Conservation (phyloP, 2,329 filamentous ascomycete species). For the Penicillium corylophilum region DNA sequence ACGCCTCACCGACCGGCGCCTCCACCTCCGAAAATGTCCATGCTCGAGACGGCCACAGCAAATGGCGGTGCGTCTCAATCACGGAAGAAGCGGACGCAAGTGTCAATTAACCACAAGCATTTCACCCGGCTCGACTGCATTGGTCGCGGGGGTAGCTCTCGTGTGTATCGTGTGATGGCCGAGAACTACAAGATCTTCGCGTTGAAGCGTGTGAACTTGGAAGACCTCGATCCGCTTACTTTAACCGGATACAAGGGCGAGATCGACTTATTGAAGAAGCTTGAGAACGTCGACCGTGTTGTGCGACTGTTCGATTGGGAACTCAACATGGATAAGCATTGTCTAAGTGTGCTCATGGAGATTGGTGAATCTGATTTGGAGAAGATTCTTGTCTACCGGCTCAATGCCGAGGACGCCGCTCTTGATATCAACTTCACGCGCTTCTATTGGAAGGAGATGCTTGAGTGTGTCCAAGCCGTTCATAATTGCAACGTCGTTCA, state of each 20-base stretch:
- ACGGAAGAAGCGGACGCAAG: slow-evolving; percentile 74
- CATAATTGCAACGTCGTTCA: slow-evolving; percentile 92
- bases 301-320: slow-evolving; percentile 91
- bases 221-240: slow-evolving; percentile 80
- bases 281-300: slow-evolving; percentile 83
- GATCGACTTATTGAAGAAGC: slow-evolving; percentile 81
- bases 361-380: slow-evolving; percentile 93
- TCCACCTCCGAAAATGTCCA: slow-evolving; percentile 93
- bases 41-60: slow-evolving; percentile 85
- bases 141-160: slow-evolving; percentile 86
- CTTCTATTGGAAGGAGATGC: slow-evolving; percentile 99
- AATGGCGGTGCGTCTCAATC: slow-evolving; percentile 76
- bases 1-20: slow-evolving; percentile 76
- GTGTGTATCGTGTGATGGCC: slow-evolving; percentile 94
- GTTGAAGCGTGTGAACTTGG: slow-evolving; percentile 86
- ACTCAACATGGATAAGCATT: slow-evolving; percentile 86
- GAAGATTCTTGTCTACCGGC: slow-evolving; percentile 71
- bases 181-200: slow-evolving; percentile 97
- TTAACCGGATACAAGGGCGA: slow-evolving; percentile 90
- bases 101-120: slow-evolving; percentile 85
- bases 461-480: slow-evolving; percentile 87
- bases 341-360: slow-evolving; percentile 92
- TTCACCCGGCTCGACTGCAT: slow-evolving; percentile 90
- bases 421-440: slow-evolving; percentile 90
- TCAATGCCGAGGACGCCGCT: slow-evolving; percentile 69